Evolutionary conservation across 345 rosid genomes (phyloP).

Genomic region (Lepidium africanum): DNA sequence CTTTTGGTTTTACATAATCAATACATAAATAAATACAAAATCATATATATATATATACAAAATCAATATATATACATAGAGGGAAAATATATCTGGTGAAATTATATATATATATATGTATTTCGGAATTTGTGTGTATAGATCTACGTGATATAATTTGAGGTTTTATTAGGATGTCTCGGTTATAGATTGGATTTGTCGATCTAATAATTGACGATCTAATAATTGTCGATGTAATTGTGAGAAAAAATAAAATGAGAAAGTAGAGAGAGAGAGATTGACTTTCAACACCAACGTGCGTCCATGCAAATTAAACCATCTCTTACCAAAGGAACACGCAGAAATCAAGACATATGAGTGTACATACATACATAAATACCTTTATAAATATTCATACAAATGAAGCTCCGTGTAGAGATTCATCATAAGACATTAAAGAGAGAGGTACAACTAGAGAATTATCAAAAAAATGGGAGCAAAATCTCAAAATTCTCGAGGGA

Average conservation of each 20-base stretch:
- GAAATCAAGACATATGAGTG: background rate
- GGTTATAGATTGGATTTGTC: too few species aligned
- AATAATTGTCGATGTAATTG: too few species aligned
- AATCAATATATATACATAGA: too few species aligned
- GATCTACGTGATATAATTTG: too few species aligned
- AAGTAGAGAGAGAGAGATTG: background rate
- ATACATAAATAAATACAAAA: too few species aligned
- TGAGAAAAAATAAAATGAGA: background rate
- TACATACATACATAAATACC: slow-evolving; percentile 4
- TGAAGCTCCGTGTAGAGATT: background rate
- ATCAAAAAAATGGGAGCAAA: slow-evolving; percentile 33
- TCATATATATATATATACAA: too few species aligned
- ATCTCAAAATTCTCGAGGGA: slow-evolving; percentile 25
- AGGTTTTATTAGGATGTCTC: too few species aligned
- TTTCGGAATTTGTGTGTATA: too few species aligned
- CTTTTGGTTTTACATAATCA: too few species aligned
- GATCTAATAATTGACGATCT: too few species aligned
- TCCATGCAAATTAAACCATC: slow-evolving; percentile 30
- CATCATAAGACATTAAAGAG: background rate
- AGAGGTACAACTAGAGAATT: background rate
- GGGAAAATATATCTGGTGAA: too few species aligned
- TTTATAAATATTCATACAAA: background rate
- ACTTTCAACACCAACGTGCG: slow-evolving; percentile 33
- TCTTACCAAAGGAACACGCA: background rate
- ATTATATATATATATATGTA: too few species aligned